Evolutionary conservation across 2,329 filamentous ascomycete genomes (phyloP).

Genomic region (Cytospora piceae): DNA sequence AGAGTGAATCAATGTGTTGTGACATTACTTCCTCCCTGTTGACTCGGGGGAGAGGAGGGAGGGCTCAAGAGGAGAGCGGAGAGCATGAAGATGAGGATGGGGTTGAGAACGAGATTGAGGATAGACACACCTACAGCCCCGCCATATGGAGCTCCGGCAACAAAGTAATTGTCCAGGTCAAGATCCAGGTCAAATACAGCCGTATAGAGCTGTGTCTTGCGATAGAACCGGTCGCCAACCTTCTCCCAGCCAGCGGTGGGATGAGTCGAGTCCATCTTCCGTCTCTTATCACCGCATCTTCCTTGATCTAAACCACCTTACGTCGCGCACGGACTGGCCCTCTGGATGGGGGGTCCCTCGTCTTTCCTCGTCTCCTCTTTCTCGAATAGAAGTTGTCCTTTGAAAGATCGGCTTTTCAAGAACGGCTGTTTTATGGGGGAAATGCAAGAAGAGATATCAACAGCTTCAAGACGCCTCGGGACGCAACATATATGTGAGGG

Average conservation of each 20-base stretch:
- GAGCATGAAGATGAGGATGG: slow-evolving; percentile 25
- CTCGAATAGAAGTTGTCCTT: background rate
- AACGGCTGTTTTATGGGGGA: background rate
- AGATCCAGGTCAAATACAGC: slow-evolving; percentile 90
- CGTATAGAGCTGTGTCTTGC: slow-evolving; percentile 91
- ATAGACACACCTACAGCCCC: slow-evolving; percentile 79
- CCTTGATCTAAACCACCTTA: slow-evolving; percentile 6
- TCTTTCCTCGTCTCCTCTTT: background rate
- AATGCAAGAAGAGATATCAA: background rate
- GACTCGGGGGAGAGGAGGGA: slow-evolving; percentile 5
- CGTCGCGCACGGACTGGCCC: background rate
- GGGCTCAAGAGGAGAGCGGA: background rate
- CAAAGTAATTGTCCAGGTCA: slow-evolving; percentile 92
- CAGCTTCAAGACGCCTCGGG: background rate
- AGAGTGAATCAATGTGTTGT: background rate
- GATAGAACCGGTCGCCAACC: slow-evolving; percentile 92
- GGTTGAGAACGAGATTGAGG: background rate
- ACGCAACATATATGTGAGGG: background rate
- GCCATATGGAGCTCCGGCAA: slow-evolving; percentile 89
- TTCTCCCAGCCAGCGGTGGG: slow-evolving; percentile 92
- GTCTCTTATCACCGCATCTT: slow-evolving; percentile 40
- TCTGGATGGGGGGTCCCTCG: background rate
- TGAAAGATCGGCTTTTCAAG: background rate
- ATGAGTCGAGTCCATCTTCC: slow-evolving; percentile 60
- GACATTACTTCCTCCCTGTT: background rate